Base-by-base conservation (phyloP, 257 asterid genomes). In the Nemophila menziesii region DNA sequence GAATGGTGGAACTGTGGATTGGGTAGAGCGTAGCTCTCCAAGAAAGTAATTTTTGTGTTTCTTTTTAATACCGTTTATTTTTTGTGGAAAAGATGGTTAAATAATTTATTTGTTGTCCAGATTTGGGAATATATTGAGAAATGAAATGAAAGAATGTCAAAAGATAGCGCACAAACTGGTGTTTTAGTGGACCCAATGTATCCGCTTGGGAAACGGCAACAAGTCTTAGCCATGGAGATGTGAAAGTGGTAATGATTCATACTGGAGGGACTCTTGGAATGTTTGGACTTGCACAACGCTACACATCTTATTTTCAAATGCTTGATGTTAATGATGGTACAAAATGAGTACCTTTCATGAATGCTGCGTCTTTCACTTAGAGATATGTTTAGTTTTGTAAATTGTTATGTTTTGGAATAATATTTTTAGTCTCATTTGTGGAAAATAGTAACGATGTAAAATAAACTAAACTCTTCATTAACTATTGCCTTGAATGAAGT, bases 221-320 rank as follows among this genome's bases (percentile, higher is more conserved):
- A 15, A 70, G 50, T 37, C 68, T 83, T 44, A 42, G 77, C 52
- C 55, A 36, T 43, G 59, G 56, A 18, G 67, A 60, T 21, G 33
- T 60, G 8, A 69, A 75, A 48, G 87, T 84, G 41, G 78, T 62
- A 62, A 73, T 87, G 95, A 78, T 87, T 56, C 97, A 87, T 69
- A 83, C 97, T 0, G 97, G 95, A 48, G 97, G 95, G 38, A 87
- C 97, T 17, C 69, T 83, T 0, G 90, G 93, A 38, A 75, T 87
- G 90, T 78, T 75, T 46, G 95, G 95, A 43, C 51, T 87, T 16
- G 97, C 97, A 13, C 95, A 83, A 27, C 72, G 97, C 43, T 89
- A 74, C 38, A 75, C 33, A 49, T 64, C 93, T 44, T 68, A 64
- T 78, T 89, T 78, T 58, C 52, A 51, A 51, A 63, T 45, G 46